Evolutionary conservation across 192 early-diverging fungal species (phyloP), one percentile per base, ranked within the genome.

Genomic region (Rhizophagus sp.): DNA sequence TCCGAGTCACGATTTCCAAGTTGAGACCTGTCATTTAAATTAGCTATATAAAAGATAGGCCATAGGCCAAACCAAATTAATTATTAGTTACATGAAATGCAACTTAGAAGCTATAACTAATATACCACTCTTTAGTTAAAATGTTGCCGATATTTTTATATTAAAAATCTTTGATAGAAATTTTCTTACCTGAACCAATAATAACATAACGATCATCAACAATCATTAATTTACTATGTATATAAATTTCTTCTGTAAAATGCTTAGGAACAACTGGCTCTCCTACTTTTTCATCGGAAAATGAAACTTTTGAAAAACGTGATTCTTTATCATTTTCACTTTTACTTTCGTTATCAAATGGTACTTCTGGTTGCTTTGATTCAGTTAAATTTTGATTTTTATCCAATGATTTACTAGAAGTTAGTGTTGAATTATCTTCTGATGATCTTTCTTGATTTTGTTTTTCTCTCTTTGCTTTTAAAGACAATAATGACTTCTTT

Each of bases 21-120:
- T 86, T 95, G 94, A 1, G 96, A 97, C 2, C 96, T 93, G 85
- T 97, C 96, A 81, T 97, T 97, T 82, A 97, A 89, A 81, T 97
- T 97, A 52, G 95, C 94, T 85, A 69, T n/a, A 30, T 49, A 52
- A 27, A 65, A 66, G 7, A 30, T 30, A 30, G 30, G 30, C 30
- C 1, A 12, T 73, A 52, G 50, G 8, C 62, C 2, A 61, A 75
- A 71, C 1, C 12, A 61, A 30, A 12, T 15, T 10, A 15, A 24
- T n/a, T 27, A 44, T 8, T 36, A 19, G 7, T 39, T 47, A 47
- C 1, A 7, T 19, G 30, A 30, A 30, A 30, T 30, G 30, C 30
- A 30, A 30, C 30, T 30, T 30, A 30, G 30, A 30, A 30, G 30
- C 30, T 30, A 30, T 30, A 30, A 30, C 30, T 30, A 30, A 30